A percentile compares a stretch with the other conserved stretches of the same genome.
Evolutionary conservation across 148 eudicot genomes (phyloP).

Genomic region (Rheum nobile): DNA sequence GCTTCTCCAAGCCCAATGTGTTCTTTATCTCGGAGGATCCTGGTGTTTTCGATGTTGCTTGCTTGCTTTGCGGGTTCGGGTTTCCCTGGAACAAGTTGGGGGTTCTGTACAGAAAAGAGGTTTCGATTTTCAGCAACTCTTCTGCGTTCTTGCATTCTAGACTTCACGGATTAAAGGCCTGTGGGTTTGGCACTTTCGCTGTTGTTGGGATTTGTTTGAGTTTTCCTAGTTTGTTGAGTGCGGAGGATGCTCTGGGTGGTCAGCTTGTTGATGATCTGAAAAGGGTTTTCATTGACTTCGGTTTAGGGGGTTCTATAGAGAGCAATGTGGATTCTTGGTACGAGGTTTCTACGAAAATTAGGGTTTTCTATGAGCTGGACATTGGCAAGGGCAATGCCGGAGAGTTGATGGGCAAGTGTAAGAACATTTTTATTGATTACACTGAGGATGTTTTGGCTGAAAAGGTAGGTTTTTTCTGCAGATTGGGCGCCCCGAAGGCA

Average conservation of each 20-base stretch:
- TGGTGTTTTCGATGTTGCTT: slow-evolving; percentile 37
- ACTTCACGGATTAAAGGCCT: slow-evolving; percentile 26
- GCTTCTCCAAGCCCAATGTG: slow-evolving; percentile 25
- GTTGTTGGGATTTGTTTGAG: slow-evolving; percentile 53
- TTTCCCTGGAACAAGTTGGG: slow-evolving; percentile 80
- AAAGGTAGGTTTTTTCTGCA: slow-evolving; percentile 46
- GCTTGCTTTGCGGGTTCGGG: slow-evolving; percentile 44
- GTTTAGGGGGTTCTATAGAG: slow-evolving; percentile 22
- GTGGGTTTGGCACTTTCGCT: slow-evolving; percentile 33
- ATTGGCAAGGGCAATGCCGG: slow-evolving; percentile 39
- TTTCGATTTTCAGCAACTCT: slow-evolving; percentile 33
- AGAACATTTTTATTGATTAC: slow-evolving; percentile 31
- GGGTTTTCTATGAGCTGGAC: slow-evolving; percentile 54
- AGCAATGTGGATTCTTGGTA: slow-evolving; percentile 38
- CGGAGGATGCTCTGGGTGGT: slow-evolving; percentile 14
- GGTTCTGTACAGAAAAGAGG: slow-evolving; percentile 31
- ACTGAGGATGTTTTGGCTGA: slow-evolving; percentile 33
- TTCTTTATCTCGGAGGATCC: slow-evolving; percentile 43
- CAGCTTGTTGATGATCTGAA: slow-evolving; percentile 44
- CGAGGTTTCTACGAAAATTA: slow-evolving; percentile 39
- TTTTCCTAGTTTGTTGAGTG: slow-evolving; percentile 44
- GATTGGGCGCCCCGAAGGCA: slow-evolving; percentile 29
- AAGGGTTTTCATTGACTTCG: slow-evolving; percentile 39
- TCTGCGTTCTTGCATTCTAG: slow-evolving; percentile 20
- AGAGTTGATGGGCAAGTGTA: slow-evolving; percentile 33